These are phyloP conservation scores for Hypholoma fasciculare DNA, from an alignment of 768 basidiomycete genomes.

Conservation along the genomic window DNA sequence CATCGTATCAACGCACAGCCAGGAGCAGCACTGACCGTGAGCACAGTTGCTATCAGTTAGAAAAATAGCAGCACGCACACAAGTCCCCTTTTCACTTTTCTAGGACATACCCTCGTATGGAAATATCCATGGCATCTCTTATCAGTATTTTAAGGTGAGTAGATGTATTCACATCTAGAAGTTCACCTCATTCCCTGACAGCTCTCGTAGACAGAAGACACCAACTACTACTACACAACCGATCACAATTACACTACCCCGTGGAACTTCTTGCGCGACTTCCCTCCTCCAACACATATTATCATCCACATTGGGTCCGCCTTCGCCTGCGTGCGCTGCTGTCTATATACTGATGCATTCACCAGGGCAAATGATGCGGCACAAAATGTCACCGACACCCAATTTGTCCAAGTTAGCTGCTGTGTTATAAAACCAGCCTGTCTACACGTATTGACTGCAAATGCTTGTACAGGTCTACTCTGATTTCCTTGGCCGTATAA, in stretches of 20 bases:
- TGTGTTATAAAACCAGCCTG: not conserved
- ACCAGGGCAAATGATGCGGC: slow-evolving; percentile 54
- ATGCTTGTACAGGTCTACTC: slow-evolving; percentile 40
- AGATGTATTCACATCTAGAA: no score
- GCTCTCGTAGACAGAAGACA: slow-evolving; percentile 46
- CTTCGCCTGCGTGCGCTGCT: slow-evolving; percentile 4
- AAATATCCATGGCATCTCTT: slow-evolving; percentile 51
- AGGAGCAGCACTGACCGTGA: slow-evolving; percentile 47
- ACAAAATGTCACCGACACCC: slow-evolving; percentile 43
- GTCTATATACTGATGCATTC: not conserved
- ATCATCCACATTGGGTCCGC: slow-evolving; percentile 53
- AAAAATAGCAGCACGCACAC: no score
- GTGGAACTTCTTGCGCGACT: slow-evolving; percentile 52
- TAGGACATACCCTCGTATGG: slow-evolving; percentile 53
- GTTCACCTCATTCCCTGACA: no score
- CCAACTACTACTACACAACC: slow-evolving; percentile 48
- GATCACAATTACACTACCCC: slow-evolving; percentile 63
- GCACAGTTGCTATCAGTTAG: not conserved
- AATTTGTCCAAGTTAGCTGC: slow-evolving; percentile 38
- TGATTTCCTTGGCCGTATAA: slow-evolving; percentile 42
- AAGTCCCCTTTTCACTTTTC: not conserved
- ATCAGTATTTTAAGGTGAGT: slow-evolving; percentile 40
- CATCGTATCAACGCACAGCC: slow-evolving; percentile 53
- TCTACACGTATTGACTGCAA: no score
- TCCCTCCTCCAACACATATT: slow-evolving; percentile 46